These are phyloP conservation scores for Galeopsis tetrahit DNA, from an alignment of 257 asterid genomes.

Conservation along the genomic window DNA sequence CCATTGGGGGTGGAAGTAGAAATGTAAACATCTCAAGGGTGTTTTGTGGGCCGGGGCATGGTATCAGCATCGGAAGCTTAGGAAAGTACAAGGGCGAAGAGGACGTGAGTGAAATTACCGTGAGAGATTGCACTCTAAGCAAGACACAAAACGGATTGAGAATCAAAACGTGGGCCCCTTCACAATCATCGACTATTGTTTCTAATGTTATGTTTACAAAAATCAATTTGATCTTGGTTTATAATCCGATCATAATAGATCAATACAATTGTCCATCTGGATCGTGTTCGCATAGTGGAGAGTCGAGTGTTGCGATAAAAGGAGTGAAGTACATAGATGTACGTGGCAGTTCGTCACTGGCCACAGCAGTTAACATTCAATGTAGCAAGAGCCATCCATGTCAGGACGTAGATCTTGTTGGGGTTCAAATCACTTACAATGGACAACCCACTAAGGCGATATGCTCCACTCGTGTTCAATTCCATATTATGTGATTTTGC, in stretches of 20 bases:
- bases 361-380: neutral
- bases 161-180: conserved; percentile 50
- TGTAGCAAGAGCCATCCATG: neutral
- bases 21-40: conserved; percentile 35
- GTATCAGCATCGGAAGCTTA: too few species aligned
- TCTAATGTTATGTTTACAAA: conserved; percentile 40
- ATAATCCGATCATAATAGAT: conserved; percentile 60
- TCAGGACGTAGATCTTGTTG: neutral
- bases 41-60: too few species aligned
- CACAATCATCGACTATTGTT: conserved; percentile 30
- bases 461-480: neutral
- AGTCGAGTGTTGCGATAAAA: conserved; percentile 5
- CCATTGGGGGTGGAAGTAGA: conserved; percentile 47
- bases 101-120: conserved; percentile 37
- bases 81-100: conserved; percentile 6
- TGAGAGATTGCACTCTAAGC: conserved; percentile 37
- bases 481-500: too few species aligned
- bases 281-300: too few species aligned
- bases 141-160: conserved; percentile 36
- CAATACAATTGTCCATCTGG: conserved; percentile 25
- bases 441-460: neutral
- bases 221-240: conserved; percentile 36
- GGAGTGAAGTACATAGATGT: conserved; percentile 28
- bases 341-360: neutral
- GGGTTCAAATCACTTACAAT: neutral